Percentiles rank a stretch among this genome's conserved stretches.
Evolutionary conservation across 805 yeast species (phyloP).

Genomic region (Kuraishia capsulata): DNA sequence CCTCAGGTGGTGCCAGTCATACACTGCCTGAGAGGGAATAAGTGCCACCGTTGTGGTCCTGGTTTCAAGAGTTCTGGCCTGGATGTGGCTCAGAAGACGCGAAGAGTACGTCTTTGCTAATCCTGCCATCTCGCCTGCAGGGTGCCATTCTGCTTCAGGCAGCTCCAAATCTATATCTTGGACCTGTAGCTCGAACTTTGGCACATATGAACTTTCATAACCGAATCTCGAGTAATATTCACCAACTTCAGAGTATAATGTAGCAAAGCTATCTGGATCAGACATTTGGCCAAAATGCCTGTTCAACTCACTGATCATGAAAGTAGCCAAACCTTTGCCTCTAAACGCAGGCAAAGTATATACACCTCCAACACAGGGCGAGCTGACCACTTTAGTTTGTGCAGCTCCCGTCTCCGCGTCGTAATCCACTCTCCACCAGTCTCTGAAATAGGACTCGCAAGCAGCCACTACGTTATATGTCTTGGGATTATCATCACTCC

Average conservation of each 20-base stretch:
- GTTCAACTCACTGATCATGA: not conserved
- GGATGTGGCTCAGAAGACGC: not conserved
- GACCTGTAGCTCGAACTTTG: constrained; percentile 4
- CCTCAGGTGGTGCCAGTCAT: constrained; percentile 10
- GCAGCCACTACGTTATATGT: not conserved
- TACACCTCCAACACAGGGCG: not conserved
- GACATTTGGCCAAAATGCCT: not conserved
- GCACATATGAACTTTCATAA: constrained; percentile 23
- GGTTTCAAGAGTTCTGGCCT: too few relatives aligned
- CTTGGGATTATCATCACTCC: not conserved
- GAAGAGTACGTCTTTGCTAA: not conserved
- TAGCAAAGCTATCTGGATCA: constrained; percentile 7
- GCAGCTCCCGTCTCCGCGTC: not conserved
- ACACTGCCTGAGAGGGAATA: constrained; percentile 26
- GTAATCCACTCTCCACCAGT: not conserved
- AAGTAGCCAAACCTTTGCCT: not conserved
- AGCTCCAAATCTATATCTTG: constrained; percentile 1
- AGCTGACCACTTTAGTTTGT: not conserved
- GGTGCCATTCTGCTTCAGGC: not conserved
- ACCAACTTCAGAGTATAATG: constrained; percentile 69
- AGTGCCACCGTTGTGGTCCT: constrained; percentile 6
- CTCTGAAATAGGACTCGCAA: not conserved
- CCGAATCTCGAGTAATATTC: constrained; percentile 59
- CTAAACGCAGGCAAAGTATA: not conserved
- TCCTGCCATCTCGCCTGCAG: not conserved